phyloP scores from a whole-genome alignment of 2,329 filamentous ascomycete genomes.

The Pseudohalonectria lignicola region DNA sequence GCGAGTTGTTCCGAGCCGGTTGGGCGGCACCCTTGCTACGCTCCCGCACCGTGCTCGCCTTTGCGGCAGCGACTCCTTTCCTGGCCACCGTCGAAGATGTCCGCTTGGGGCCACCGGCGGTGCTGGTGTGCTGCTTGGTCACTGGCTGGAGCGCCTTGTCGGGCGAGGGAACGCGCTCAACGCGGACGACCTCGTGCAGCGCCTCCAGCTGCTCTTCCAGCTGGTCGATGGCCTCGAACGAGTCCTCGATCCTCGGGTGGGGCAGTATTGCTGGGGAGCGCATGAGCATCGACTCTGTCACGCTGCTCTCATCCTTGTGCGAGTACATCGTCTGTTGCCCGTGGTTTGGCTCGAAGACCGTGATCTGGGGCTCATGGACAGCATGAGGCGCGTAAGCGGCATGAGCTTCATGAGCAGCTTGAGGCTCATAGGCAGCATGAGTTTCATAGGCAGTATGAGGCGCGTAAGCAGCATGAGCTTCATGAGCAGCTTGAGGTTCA shows the following conservation, averaged over 20 bases:
- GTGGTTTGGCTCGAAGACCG: background rate
- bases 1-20: conserved; percentile 16
- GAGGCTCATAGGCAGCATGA: no score
- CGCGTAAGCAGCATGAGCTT: no score
- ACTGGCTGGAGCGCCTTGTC: conserved; percentile 15
- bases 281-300: no score
- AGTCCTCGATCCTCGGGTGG: conserved; percentile 45
- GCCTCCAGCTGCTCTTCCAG: conserved; percentile 52
- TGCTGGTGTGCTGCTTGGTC: conserved; percentile 5
- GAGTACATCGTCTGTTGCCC: no score
- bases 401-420: no score
- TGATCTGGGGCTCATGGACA: background rate
- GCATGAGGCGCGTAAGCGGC: no score
- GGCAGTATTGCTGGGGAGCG: background rate
- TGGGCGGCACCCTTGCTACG: conserved; percentile 22
- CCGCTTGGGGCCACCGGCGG: no score
- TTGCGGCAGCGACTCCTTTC: no score
- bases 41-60: conserved; percentile 27
- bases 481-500: no score
- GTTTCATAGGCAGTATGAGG: no score
- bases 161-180: conserved; percentile 20
- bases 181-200: conserved; percentile 26
- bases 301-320: no score
- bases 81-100: conserved; percentile 8
- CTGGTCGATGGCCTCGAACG: conserved; percentile 49